Percentiles rank a stretch among this genome's conserved stretches.
These are phyloP conservation scores for Penicillium hordei DNA, from an alignment of 2,329 filamentous ascomycete genomes.

Conservation along the genomic window DNA sequence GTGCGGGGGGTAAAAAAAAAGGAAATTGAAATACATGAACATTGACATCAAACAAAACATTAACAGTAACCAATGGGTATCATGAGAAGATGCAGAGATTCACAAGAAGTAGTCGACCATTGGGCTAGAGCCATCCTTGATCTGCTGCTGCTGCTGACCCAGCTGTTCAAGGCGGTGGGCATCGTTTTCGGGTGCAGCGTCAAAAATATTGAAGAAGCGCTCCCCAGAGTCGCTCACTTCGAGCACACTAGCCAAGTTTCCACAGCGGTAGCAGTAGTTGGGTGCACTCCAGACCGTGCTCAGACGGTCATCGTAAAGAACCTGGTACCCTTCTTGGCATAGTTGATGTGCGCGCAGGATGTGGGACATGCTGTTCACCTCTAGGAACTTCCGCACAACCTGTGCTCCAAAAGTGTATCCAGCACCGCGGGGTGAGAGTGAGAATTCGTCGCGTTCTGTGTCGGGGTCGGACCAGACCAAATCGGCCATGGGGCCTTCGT, in stretches of 20 bases:
- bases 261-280: conserved; percentile 93
- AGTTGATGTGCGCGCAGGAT: conserved; percentile 97
- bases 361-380: conserved; percentile 96
- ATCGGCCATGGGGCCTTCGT: conserved; percentile 99
- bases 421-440: conserved; percentile 84
- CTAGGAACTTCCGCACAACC: conserved; percentile 96
- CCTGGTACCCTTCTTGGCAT: conserved; percentile 96
- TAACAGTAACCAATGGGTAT: conserved; percentile 37
- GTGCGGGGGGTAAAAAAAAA: conserved; percentile 14
- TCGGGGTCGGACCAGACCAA: conserved; percentile 98
- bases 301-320: conserved; percentile 89
- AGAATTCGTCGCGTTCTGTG: conserved; percentile 96
- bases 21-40: conserved; percentile 11
- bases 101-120: conserved; percentile 68
- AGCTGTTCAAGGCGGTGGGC: conserved; percentile 78
- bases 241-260: conserved; percentile 94
- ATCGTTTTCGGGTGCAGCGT: conserved; percentile 91
- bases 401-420: conserved; percentile 98
- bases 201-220: conserved; percentile 96
- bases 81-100: conserved; percentile 56
- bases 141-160: conserved; percentile 63
- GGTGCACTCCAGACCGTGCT: conserved; percentile 98
- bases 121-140: conserved; percentile 68
- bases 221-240: conserved; percentile 93
- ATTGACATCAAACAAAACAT: conserved; percentile 9